Base-by-base conservation (phyloP, 179 eudicot species). In the Kewa caespitosa region DNA sequence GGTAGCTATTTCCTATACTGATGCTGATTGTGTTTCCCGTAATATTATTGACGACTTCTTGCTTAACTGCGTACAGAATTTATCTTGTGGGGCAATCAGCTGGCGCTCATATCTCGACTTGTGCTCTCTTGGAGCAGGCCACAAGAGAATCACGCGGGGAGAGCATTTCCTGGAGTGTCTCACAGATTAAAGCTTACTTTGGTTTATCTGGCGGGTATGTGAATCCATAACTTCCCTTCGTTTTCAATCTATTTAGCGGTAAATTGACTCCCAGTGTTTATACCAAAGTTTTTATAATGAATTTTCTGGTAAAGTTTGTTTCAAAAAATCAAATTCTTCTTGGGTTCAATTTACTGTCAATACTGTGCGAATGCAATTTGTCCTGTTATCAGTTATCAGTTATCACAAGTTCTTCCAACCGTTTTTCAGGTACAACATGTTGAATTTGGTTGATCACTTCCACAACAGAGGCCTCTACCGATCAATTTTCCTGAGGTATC, bases 81-180 rank as follows among this genome's bases (percentile, higher is more conserved):
- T 96, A 90, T 81, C 87, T 96, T 34, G 89, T 88, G 89, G 99
- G 99, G 55, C 99, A 96, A 80, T 96, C 99, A 60, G 99, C 98
- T 80, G 99, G 99, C 61, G 99, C 99, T 68, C 99, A 96, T 81
- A 86, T 96, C 82, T 88, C 92, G 60, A 86, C 99, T 46, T 96
- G 99, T 86, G 88, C 91, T 81, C 90, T 96, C 43, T 55, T 94
- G 62, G 87, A 89, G 81, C 92, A 89, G 84, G 96, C 97, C 48
- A 85, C 83, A 72, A 85, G 78, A 79, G 97, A 96, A 77, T 87
- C 90, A 37, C 86, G 74, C 79, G 94, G 90, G 77, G 88, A 88
- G 78, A 88, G 80, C 70, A 84, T 70, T 75, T 89, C 97, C 64
- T 96, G 99, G 97, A 88, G 93, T 69, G 84, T 96, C 65, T 89